Evolutionary conservation across 805 yeast genomes (phyloP).

Genomic region (Kuraishia ogatae): DNA sequence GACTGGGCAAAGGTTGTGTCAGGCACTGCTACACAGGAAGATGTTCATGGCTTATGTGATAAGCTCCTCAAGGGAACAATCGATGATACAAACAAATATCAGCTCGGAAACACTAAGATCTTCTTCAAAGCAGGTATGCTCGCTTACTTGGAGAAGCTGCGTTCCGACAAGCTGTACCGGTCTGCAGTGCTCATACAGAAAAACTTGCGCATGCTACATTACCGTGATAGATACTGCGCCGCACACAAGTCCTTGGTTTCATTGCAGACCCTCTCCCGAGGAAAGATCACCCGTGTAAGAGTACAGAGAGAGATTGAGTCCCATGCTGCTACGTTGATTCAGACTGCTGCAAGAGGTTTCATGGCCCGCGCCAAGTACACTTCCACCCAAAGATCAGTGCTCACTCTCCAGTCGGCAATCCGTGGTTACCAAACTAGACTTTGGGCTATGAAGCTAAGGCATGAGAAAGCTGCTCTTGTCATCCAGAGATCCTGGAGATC

Average conservation of each 20-base stretch:
- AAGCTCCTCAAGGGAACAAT: slow-evolving; percentile 58
- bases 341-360: slow-evolving; percentile 54
- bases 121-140: slow-evolving; percentile 96
- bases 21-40: slow-evolving; percentile 40
- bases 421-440: slow-evolving; percentile 49
- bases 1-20: slow-evolving; percentile 57
- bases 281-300: slow-evolving; percentile 46
- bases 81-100: slow-evolving; percentile 63
- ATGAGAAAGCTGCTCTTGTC: slow-evolving; percentile 53
- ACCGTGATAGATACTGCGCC: slow-evolving; percentile 52
- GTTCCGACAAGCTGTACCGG: slow-evolving; percentile 66
- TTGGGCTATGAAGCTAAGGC: slow-evolving; percentile 37
- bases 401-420: slow-evolving; percentile 35
- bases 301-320: slow-evolving; percentile 46
- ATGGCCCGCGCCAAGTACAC: slow-evolving; percentile 32
- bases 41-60: slow-evolving; percentile 57
- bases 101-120: slow-evolving; percentile 87
- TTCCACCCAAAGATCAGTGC: slow-evolving; percentile 27
- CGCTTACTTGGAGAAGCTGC: slow-evolving; percentile 79
- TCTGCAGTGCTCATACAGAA: slow-evolving; percentile 86
- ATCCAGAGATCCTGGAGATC: slow-evolving; percentile 77
- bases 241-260: slow-evolving; percentile 43
- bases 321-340: slow-evolving; percentile 62
- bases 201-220: slow-evolving; percentile 56
- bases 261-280: slow-evolving; percentile 59